phyloP scores from a whole-genome alignment of 1,284 basidiomycete genomes.

The Ceratobasidium sp. region DNA sequence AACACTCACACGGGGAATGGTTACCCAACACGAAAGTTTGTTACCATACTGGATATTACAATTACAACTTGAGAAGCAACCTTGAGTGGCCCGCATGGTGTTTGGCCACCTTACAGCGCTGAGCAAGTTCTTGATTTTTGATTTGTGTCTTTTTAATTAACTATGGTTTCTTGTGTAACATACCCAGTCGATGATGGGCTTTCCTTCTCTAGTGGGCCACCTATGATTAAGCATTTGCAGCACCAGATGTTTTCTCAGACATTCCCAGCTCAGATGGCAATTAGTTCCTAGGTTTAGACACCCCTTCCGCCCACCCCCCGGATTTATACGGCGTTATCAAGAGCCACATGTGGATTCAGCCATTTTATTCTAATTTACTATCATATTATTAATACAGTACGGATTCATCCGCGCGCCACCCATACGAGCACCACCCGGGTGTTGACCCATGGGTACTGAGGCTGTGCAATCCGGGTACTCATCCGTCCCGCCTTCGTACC shows the following conservation, averaged over 20 bases:
- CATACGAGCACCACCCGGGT: background rate
- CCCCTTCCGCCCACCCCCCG: background rate
- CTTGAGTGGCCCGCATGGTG: too few species aligned
- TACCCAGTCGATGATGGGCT: too few species aligned
- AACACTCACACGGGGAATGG: too few species aligned
- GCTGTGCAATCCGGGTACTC: slow-evolving; percentile 11
- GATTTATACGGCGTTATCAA: background rate
- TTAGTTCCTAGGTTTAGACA: background rate
- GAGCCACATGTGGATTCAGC: background rate
- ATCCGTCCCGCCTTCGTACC: slow-evolving; percentile 16
- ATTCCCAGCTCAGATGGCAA: slow-evolving; percentile 14
- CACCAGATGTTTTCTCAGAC: background rate
- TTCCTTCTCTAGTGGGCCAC: background rate
- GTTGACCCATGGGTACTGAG: background rate
- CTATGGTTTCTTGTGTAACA: too few species aligned
- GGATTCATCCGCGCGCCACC: background rate
- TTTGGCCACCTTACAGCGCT: too few species aligned
- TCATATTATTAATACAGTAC: background rate
- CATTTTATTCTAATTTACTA: too few species aligned
- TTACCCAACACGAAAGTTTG: too few species aligned
- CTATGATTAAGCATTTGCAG: background rate
- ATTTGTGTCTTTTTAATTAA: too few species aligned
- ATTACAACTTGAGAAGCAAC: too few species aligned
- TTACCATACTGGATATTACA: too few species aligned
- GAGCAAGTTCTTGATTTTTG: too few species aligned